Conservation (phyloP, 2,329 filamentous ascomycete genomes). For the Massarina eburnea region DNA sequence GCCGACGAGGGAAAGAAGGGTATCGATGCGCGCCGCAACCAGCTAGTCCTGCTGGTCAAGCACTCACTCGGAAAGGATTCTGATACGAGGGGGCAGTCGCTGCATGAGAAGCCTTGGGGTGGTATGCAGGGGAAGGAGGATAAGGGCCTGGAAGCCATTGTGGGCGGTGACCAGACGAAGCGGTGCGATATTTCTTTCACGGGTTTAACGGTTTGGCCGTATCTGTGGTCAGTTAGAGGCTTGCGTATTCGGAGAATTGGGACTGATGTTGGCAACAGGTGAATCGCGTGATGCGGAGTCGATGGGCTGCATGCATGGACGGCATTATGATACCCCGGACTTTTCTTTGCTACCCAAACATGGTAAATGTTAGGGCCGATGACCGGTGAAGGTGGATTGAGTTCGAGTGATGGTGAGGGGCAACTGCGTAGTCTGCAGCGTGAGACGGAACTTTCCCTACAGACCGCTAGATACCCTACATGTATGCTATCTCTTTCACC, state of each 20-base stretch:
- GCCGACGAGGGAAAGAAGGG: constrained; percentile 2
- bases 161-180: constrained; percentile 3
- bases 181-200: too few relatives aligned
- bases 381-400: too few relatives aligned
- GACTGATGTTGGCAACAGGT: not conserved
- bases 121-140: not conserved
- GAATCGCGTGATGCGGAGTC: too few relatives aligned
- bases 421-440: too few relatives aligned
- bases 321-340: too few relatives aligned
- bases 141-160: not conserved
- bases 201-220: constrained; percentile 18
- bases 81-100: not conserved
- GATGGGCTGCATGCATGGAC: too few relatives aligned
- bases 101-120: constrained; percentile 4
- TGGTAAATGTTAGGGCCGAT: too few relatives aligned
- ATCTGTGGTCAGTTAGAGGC: constrained; percentile 18
- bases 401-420: too few relatives aligned
- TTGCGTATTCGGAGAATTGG: not conserved
- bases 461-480: too few relatives aligned
- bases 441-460: too few relatives aligned
- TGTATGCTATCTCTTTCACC: too few relatives aligned
- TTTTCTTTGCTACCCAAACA: too few relatives aligned
- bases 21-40: constrained; percentile 9
- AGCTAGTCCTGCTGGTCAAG: constrained; percentile 18
- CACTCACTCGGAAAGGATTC: constrained; percentile 11